Percentiles rank a stretch among this genome's conserved stretches.
These are phyloP conservation scores for Trichoderma sp. DNA, from an alignment of 2,329 filamentous ascomycete genomes.

Conservation along the genomic window DNA sequence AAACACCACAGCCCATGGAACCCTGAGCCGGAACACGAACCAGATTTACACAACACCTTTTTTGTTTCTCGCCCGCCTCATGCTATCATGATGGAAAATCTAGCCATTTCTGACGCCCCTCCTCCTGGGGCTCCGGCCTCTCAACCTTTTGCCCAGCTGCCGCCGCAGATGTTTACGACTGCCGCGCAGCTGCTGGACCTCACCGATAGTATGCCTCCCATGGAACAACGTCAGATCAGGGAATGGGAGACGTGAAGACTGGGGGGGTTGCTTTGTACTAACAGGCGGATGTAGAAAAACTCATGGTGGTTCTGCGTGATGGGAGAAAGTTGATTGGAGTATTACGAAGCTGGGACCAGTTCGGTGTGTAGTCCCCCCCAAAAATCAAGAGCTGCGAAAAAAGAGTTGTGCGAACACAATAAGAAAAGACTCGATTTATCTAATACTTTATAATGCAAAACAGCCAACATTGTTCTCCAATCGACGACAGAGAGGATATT, in stretches of 20 bases:
- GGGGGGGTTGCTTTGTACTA: slow-evolving; percentile 21
- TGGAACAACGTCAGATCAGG: not conserved
- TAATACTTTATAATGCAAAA: not conserved
- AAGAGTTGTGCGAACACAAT: not conserved
- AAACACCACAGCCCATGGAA: slow-evolving; percentile 12
- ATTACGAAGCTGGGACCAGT: slow-evolving; percentile 94
- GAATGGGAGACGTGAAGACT: not conserved
- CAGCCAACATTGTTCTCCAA: slow-evolving; percentile 93
- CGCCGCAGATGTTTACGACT: slow-evolving; percentile 97
- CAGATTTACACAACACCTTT: not conserved
- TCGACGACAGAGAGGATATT: slow-evolving; percentile 90
- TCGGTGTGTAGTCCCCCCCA: slow-evolving; percentile 61
- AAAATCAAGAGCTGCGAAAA: not conserved
- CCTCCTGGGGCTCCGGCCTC: slow-evolving; percentile 40
- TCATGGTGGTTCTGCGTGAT: slow-evolving; percentile 86
- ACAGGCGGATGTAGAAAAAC: slow-evolving; percentile 68
- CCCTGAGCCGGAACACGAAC: not conserved
- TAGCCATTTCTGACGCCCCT: slow-evolving; percentile 49
- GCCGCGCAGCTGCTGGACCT: slow-evolving; percentile 93
- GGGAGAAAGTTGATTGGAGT: slow-evolving; percentile 93
- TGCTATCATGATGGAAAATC: slow-evolving; percentile 51
- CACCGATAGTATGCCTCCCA: slow-evolving; percentile 80
- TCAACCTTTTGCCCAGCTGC: slow-evolving; percentile 62
- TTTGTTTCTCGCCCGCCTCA: slow-evolving; percentile 10
- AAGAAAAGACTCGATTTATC: not conserved